These are phyloP conservation scores for Clonostachys chloroleuca DNA, from an alignment of 2,329 filamentous ascomycete species.

Conservation along the genomic window DNA sequence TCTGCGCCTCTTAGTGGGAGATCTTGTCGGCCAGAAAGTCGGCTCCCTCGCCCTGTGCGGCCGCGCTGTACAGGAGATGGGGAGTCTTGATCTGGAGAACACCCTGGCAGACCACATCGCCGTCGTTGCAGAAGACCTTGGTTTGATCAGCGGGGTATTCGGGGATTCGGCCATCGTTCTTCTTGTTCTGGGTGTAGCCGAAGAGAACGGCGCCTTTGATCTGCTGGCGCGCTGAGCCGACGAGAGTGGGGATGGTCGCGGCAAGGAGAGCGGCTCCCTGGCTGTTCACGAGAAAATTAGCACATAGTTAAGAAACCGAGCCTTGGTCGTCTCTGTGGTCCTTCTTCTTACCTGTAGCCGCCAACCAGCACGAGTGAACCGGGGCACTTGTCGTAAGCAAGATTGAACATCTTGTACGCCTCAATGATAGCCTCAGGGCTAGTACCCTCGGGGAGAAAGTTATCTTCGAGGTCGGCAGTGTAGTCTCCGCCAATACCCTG, in stretches of 20 bases:
- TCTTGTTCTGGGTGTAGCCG: conserved; percentile 14
- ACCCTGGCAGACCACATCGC: conserved; percentile 7
- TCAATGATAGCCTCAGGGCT: conserved; percentile 21
- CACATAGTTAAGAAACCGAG: neutral
- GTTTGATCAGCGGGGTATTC: conserved; percentile 25
- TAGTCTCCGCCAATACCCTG: conserved; percentile 22
- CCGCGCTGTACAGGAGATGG: too few species aligned
- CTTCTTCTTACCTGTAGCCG: conserved; percentile 20
- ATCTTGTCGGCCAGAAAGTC: too few species aligned
- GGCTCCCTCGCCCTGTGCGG: too few species aligned
- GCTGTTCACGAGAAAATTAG: conserved; percentile 8
- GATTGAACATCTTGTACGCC: conserved; percentile 23
- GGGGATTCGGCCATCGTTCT: conserved; percentile 27
- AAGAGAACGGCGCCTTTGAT: conserved; percentile 15
- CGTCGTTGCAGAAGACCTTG: conserved; percentile 27
- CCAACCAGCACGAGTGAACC: conserved; percentile 25
- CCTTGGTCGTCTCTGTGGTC: neutral
- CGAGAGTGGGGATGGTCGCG: conserved; percentile 15
- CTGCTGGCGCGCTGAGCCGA: conserved; percentile 11
- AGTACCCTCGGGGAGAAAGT: conserved; percentile 22
- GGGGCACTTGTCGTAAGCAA: conserved; percentile 28
- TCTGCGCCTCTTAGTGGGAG: too few species aligned
- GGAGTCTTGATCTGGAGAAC: too few species aligned
- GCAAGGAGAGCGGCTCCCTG: conserved; percentile 21
- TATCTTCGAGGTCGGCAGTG: conserved; percentile 21